Evolutionary conservation across 768 basidiomycete species (phyloP), one percentile per base, ranked within the genome.

Genomic region (Cytidiella melzeri): DNA sequence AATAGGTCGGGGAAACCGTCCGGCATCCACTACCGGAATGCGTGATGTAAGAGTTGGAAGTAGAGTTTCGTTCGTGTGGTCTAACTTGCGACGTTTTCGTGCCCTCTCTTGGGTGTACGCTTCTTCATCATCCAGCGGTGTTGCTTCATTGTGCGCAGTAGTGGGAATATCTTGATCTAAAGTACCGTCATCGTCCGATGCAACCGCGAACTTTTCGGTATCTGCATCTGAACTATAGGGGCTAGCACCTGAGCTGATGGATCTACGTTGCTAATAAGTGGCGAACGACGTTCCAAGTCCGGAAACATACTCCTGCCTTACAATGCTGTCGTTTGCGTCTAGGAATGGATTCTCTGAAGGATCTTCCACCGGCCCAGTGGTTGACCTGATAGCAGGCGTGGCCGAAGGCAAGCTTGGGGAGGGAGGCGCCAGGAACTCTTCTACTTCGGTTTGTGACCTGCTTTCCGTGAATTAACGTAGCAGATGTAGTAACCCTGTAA

Each of bases 291-390:
- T 34, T 34, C 30, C 15, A 15, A 34, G 30, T 34, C 7, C 30
- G 9, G 7, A 7, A 7, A 34, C 7, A 34, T 34, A 7, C 7
- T 34, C 30, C 15, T 34, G 30, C 7, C 7, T 34, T 7, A 34
- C 15, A 15, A 34, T 34, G 15, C 30, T 15, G 7, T 43, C 23
- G 18, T 43, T 24, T 3, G 28, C 27, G 38, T 45, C 51, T 30
- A 55, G 36, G 37, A 55, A 55, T 11, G 54, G 54, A 36, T 55
- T 55, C 18, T 55, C 54, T 3, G 54, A 45, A 10, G 34, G 20
- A 23, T 55, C 54, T 6, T 48, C 23, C 15, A 52, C 19, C 21
- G 50, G 54, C 15, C 19, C 23, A 4, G 19, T 23, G 13, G n/a
- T 21, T 15, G 30, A 15, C 9, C 9, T 15, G 15, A 34, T 34